phyloP scores from a whole-genome alignment of 2,329 filamentous ascomycete genomes.

The Ceratocystis colombiana region DNA sequence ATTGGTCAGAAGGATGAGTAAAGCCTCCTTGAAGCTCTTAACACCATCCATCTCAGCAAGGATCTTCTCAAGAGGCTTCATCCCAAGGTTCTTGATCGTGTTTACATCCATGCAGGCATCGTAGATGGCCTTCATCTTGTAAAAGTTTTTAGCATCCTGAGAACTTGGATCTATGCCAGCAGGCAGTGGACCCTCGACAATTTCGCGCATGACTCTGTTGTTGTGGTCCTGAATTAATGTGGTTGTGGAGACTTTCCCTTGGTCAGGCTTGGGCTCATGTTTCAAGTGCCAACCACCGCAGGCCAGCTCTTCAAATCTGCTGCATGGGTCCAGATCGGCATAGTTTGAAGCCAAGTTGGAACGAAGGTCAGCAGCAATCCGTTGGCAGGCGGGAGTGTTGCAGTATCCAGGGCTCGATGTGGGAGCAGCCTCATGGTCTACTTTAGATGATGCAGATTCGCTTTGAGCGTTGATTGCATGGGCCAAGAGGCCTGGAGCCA shows the following conservation, averaged over 20 bases:
- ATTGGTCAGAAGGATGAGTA: slow-evolving; percentile 39
- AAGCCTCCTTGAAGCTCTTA: slow-evolving; percentile 34
- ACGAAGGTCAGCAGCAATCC: slow-evolving; percentile 31
- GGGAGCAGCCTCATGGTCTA: too few species aligned
- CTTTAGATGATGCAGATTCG: too few species aligned
- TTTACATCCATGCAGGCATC: slow-evolving; percentile 56
- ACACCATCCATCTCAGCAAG: slow-evolving; percentile 40
- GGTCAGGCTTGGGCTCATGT: slow-evolving; percentile 56
- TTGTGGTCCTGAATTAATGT: slow-evolving; percentile 51
- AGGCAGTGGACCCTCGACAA: slow-evolving; percentile 51
- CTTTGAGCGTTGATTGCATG: not conserved
- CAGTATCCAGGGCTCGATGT: slow-evolving; percentile 18
- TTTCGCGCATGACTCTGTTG: slow-evolving; percentile 48
- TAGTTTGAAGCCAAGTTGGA: slow-evolving; percentile 37
- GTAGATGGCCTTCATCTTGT: slow-evolving; percentile 55
- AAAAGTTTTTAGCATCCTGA: slow-evolving; percentile 52
- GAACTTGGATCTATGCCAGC: slow-evolving; percentile 30
- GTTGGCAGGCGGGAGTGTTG: slow-evolving; percentile 30
- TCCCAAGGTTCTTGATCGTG: slow-evolving; percentile 44
- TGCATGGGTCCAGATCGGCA: slow-evolving; percentile 54
- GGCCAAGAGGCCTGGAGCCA: not conserved
- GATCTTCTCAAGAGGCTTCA: slow-evolving; percentile 46
- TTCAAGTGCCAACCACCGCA: slow-evolving; percentile 56
- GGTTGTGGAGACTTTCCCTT: slow-evolving; percentile 49
- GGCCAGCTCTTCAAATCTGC: slow-evolving; percentile 56